phyloP scores from a whole-genome alignment of 345 rosid genomes.

The Kernera saxatilis region DNA sequence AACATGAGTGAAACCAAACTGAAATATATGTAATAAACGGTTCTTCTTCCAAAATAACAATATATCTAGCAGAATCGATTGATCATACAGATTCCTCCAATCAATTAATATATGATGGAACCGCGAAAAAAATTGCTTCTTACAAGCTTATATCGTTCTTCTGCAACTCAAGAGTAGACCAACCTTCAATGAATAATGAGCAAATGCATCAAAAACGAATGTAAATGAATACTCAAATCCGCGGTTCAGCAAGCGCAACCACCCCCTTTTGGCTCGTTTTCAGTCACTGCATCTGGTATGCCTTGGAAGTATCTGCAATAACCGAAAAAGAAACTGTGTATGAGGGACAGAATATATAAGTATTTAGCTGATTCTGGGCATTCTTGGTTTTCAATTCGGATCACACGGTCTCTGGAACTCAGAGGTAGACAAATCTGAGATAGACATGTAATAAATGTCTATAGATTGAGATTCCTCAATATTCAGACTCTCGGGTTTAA shows the following conservation, averaged over 20 bases:
- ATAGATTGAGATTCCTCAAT: neutral
- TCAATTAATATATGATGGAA: conserved; percentile 31
- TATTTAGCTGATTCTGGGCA: neutral
- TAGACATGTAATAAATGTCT: neutral
- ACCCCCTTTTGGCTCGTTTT: conserved; percentile 57
- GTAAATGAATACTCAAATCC: conserved; percentile 4
- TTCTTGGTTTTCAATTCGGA: neutral
- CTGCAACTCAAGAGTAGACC: conserved; percentile 20
- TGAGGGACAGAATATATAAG: neutral
- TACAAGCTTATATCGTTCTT: conserved; percentile 25
- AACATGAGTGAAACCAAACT: neutral
- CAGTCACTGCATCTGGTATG: conserved; percentile 57
- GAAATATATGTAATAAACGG: neutral
- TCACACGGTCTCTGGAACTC: neutral
- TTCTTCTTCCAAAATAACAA: conserved; percentile 11
- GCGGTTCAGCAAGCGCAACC: conserved; percentile 66
- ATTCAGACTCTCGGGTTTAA: neutral
- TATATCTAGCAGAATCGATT: conserved; percentile 16
- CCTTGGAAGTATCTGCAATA: conserved; percentile 61
- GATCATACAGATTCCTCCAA: conserved; percentile 22
- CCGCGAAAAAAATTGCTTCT: conserved; percentile 13
- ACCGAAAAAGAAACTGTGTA: neutral
- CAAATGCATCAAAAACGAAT: conserved; percentile 11
- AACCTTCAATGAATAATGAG: conserved; percentile 11
- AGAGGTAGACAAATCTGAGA: neutral